phyloP scores from a whole-genome alignment of 2,329 filamentous ascomycete species.

The Diplocarpon mali region DNA sequence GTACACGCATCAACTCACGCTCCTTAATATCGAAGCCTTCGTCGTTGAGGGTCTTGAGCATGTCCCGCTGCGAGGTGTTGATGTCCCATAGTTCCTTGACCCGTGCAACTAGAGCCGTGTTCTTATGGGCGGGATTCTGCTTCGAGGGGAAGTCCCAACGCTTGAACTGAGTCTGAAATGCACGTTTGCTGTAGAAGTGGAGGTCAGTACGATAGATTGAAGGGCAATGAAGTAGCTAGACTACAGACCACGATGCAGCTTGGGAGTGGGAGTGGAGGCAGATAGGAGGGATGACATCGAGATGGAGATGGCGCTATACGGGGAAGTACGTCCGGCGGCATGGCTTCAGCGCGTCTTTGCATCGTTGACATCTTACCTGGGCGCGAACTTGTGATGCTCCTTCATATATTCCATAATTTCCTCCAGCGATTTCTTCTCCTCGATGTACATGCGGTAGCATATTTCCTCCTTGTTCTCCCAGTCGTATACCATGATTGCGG shows the following conservation, averaged over 20 bases:
- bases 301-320: slow-evolving; percentile 11
- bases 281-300: too few species aligned
- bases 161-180: slow-evolving; percentile 66
- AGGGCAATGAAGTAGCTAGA: neutral
- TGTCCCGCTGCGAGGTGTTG: slow-evolving; percentile 62
- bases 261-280: too few species aligned
- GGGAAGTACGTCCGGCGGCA: slow-evolving; percentile 14
- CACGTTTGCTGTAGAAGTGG: slow-evolving; percentile 49
- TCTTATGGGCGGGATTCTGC: slow-evolving; percentile 60
- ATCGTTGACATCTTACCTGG: slow-evolving; percentile 41
- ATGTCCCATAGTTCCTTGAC: slow-evolving; percentile 69
- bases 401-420: slow-evolving; percentile 66
- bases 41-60: slow-evolving; percentile 56
- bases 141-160: slow-evolving; percentile 71
- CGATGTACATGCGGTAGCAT: slow-evolving; percentile 64
- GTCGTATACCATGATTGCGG: slow-evolving; percentile 39
- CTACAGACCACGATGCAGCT: slow-evolving; percentile 9
- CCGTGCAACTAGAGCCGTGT: slow-evolving; percentile 53
- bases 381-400: slow-evolving; percentile 52
- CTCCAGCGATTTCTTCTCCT: slow-evolving; percentile 60
- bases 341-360: slow-evolving; percentile 15
- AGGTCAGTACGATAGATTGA: slow-evolving; percentile 10
- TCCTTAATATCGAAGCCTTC: slow-evolving; percentile 67
- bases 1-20: slow-evolving; percentile 58
- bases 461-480: slow-evolving; percentile 57